Conservation (phyloP, 331 rosid genomes). For the Acacia pycnantha region DNA sequence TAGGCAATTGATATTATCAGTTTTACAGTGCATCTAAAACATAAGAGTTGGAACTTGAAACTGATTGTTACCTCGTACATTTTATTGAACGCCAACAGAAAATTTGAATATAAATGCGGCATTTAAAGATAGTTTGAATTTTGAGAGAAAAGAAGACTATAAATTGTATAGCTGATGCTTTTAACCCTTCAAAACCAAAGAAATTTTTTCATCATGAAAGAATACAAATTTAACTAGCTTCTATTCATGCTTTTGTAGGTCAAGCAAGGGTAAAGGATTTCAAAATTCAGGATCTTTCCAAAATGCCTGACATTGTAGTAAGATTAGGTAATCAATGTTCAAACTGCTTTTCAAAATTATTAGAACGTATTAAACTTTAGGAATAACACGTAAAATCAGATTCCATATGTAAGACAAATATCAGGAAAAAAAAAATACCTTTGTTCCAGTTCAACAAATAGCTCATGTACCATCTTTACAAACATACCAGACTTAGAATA, state of each 20-base stretch:
- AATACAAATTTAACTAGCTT: not conserved
- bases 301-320: not conserved
- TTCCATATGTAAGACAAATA: not conserved
- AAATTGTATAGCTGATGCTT: not conserved
- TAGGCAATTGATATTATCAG: constrained; percentile 14
- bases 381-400: not conserved
- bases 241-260: not conserved
- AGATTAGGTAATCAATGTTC: not conserved
- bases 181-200: not conserved
- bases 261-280: not conserved
- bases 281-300: constrained; percentile 2
- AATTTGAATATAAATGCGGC: not conserved
- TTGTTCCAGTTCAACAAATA: not conserved
- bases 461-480: not conserved
- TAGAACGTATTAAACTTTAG: not conserved
- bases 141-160: not conserved
- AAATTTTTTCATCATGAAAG: not conserved
- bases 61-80: not conserved
- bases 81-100: not conserved
- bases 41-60: constrained; percentile 8
- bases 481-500: not conserved
- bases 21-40: not conserved
- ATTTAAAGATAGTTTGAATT: not conserved
- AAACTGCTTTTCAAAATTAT: not conserved
- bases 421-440: not conserved